Percentiles rank a stretch among this genome's conserved stretches.
Conservation (phyloP, 208 protist genomes). For the Acanthamoeba sp. region DNA sequence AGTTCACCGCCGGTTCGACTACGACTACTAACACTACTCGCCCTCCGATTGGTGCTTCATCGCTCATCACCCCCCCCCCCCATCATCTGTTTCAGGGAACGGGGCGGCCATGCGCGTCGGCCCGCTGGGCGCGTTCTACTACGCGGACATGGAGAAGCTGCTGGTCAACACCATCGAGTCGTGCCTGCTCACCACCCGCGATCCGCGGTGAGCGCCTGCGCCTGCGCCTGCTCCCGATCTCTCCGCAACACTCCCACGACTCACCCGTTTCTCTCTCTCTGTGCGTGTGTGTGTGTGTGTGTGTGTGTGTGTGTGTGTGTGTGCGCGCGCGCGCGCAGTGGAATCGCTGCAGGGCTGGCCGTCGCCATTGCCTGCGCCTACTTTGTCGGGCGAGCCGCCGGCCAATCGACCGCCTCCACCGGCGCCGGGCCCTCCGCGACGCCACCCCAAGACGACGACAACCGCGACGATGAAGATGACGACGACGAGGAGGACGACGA, state of each 20-base stretch:
- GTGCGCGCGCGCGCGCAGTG: too few species aligned
- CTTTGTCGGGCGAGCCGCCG: neutral
- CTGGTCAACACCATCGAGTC: neutral
- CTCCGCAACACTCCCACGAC: too few species aligned
- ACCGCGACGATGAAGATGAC: neutral
- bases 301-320: too few species aligned
- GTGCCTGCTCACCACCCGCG: neutral
- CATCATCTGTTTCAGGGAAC: too few species aligned
- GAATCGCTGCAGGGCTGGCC: neutral
- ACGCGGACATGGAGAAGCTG: constrained; percentile 3
- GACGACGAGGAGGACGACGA: neutral
- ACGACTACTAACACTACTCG: neutral
- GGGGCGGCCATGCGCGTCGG: constrained; percentile 9
- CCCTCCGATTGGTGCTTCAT: neutral
- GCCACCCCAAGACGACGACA: neutral
- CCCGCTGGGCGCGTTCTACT: constrained; percentile 8
- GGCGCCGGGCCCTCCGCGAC: neutral
- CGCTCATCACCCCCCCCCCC: too few species aligned
- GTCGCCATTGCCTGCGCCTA: constrained; percentile 11
- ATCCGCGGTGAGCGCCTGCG: neutral
- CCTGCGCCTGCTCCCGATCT: too few species aligned
- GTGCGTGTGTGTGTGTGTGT: too few species aligned
- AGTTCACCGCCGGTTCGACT: neutral
- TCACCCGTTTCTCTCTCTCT: too few species aligned
- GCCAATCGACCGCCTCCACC: too few species aligned